A percentile compares a stretch with the other conserved stretches of the same genome.
phyloP scores from a whole-genome alignment of 306 rosid genomes.

The Vigna angularis region DNA sequence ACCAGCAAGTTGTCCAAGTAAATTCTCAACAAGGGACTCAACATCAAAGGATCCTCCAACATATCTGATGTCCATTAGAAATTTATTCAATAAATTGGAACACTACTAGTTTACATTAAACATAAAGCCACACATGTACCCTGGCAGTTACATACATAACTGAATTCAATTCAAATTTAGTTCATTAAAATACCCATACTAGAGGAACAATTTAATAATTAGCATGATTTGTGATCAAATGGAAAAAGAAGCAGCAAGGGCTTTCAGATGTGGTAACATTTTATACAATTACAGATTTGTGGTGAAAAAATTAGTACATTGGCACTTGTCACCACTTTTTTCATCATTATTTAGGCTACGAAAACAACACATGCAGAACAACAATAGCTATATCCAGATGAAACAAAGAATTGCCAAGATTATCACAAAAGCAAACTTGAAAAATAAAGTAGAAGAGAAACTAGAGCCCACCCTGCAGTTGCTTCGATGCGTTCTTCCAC shows the following conservation, averaged over 20 bases:
- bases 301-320: background rate
- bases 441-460: constrained; percentile 14
- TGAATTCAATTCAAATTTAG: background rate
- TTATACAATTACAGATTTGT: background rate
- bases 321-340: background rate
- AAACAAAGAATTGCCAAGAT: constrained; percentile 1
- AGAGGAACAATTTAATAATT: background rate
- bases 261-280: background rate
- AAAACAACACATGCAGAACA: background rate
- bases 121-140: constrained; percentile 21
- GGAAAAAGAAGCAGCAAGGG: background rate
- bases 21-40: constrained; percentile 93
- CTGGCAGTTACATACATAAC: background rate
- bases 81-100: constrained; percentile 35
- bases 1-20: constrained; percentile 94
- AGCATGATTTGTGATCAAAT: background rate
- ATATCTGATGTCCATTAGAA: constrained; percentile 58
- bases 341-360: background rate
- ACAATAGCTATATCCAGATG: background rate
- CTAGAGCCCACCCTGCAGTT: constrained; percentile 74
- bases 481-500: constrained; percentile 69
- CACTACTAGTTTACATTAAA: constrained; percentile 31
- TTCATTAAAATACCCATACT: background rate
- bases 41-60: constrained; percentile 96
- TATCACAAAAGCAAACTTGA: background rate